Conservation (phyloP, 2,329 filamentous ascomycete species). For the Daldinia eschscholtzii region DNA sequence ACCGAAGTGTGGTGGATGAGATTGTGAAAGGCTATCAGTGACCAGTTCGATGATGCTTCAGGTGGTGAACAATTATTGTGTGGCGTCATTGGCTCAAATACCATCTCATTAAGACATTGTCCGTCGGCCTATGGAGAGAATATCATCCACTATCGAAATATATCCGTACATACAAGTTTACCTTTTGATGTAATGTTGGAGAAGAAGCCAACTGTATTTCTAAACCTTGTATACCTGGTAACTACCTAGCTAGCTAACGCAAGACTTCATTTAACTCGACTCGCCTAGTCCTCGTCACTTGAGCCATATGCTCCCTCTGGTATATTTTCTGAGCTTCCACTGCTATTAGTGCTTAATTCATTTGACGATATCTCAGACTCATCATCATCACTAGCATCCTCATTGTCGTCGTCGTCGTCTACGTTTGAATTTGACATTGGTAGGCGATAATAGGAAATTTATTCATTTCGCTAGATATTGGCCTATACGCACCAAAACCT, state of each 20-base stretch:
- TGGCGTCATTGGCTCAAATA: not conserved
- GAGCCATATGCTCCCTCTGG: not conserved
- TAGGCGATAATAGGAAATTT: no score
- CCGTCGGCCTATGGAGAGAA: not conserved
- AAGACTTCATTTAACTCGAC: not conserved
- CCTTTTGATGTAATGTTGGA: no score
- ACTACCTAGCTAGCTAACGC: no score
- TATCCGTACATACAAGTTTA: no score
- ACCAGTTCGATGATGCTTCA: not conserved
- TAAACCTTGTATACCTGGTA: no score
- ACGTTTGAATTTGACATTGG: not conserved
- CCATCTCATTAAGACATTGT: not conserved
- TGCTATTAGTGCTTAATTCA: not conserved
- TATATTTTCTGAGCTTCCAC: not conserved
- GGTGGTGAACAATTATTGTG: not conserved
- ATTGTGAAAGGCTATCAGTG: constrained; percentile 45
- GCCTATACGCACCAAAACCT: not conserved
- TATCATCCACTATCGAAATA: not conserved
- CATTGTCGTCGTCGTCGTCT: not conserved
- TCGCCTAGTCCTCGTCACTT: not conserved
- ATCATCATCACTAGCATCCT: not conserved
- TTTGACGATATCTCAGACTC: not conserved
- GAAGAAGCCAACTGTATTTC: no score
- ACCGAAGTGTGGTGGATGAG: constrained; percentile 49
- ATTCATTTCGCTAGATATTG: not conserved